These are phyloP conservation scores for Gaultheria prostrata DNA, from an alignment of 148 eudicot genomes.

Conservation along the genomic window DNA sequence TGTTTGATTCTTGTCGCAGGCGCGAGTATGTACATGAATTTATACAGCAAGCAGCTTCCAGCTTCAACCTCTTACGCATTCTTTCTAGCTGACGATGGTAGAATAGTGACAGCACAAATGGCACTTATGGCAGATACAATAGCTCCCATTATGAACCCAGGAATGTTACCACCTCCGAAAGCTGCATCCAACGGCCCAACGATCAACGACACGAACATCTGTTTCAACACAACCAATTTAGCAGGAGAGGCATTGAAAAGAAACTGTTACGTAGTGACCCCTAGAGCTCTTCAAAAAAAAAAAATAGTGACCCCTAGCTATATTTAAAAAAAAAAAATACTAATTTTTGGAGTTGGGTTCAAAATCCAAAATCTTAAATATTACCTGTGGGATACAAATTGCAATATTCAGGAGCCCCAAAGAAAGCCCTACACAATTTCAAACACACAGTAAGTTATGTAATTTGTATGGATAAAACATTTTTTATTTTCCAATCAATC, in stretches of 20 bases:
- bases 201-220: not conserved
- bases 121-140: not conserved
- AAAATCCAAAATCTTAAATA: too few relatives aligned
- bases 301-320: too few relatives aligned
- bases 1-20: not conserved
- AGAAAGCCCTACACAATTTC: not conserved
- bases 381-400: conserved; percentile 1
- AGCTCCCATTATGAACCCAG: not conserved
- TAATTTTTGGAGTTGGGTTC: too few relatives aligned
- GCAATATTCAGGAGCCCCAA: not conserved
- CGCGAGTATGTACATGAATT: too few relatives aligned
- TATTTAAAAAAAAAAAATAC: too few relatives aligned
- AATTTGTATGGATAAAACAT: too few relatives aligned
- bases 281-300: too few relatives aligned
- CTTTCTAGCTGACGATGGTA: not conserved
- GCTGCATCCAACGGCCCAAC: conserved; percentile 3
- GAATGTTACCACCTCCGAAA: conserved; percentile 7
- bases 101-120: not conserved
- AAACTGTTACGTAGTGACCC: too few relatives aligned
- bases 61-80: not conserved
- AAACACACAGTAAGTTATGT: too few relatives aligned
- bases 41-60: too few relatives aligned
- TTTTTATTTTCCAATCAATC: not conserved
- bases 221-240: too few relatives aligned
- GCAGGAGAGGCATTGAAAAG: too few relatives aligned